Evolutionary conservation across 1,284 basidiomycete species (phyloP).

Genomic region (Cutaneotrichosporon dermatis): DNA sequence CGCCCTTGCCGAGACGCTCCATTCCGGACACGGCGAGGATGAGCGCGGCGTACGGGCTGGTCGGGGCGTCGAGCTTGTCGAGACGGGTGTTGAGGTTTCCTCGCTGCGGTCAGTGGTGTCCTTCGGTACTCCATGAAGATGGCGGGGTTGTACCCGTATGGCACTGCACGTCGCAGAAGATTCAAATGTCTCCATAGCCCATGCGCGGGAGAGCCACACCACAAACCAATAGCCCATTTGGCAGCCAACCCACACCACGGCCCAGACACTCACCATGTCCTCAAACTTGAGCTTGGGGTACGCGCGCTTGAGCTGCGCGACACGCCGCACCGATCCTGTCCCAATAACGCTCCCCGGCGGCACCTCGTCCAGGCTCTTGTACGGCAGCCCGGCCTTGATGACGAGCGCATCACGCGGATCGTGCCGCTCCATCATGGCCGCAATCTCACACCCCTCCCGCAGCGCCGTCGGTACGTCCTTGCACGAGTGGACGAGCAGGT

Average conservation of each 20-base stretch:
- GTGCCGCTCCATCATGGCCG: conserved; percentile 79
- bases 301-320: conserved; percentile 80
- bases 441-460: conserved; percentile 78
- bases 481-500: conserved; percentile 88
- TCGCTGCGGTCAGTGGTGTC: conserved; percentile 51
- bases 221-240: no score
- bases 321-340: conserved; percentile 86
- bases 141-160: no score
- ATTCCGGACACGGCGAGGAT: conserved; percentile 93
- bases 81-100: conserved; percentile 66
- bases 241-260: neutral
- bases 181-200: no score
- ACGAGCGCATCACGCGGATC: conserved; percentile 87
- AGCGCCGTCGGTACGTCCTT: conserved; percentile 92
- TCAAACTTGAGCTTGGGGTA: conserved; percentile 78
- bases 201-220: no score
- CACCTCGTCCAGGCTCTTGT: conserved; percentile 74
- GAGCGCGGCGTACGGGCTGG: conserved; percentile 77
- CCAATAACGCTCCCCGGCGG: conserved; percentile 87
- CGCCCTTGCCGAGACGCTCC: conserved; percentile 70
- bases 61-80: conserved; percentile 78
- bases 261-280: conserved; percentile 68
- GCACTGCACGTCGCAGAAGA: no score
- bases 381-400: conserved; percentile 70
- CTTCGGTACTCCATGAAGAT: no score